phyloP scores from a whole-genome alignment of 2,329 filamentous ascomycete genomes.

The Botrytis pseudocinerea region DNA sequence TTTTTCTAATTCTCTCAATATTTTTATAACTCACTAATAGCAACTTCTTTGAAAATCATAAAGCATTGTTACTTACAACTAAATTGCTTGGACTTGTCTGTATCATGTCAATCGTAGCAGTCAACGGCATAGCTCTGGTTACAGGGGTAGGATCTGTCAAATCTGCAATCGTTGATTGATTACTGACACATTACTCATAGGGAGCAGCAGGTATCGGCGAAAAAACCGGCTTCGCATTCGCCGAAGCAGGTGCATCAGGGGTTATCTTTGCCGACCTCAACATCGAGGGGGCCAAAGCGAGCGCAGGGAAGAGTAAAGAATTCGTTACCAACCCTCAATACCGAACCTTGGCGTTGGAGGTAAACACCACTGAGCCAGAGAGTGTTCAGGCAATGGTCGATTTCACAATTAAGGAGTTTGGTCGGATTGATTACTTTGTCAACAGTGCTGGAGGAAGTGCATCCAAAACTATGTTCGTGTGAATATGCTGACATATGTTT shows the following conservation, averaged over 20 bases:
- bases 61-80: neutral
- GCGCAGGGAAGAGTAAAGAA: slow-evolving; percentile 35
- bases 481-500: neutral
- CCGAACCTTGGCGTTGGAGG: slow-evolving; percentile 30
- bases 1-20: neutral
- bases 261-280: slow-evolving; percentile 38
- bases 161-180: neutral
- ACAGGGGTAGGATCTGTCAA: neutral
- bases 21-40: neutral
- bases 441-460: slow-evolving; percentile 48
- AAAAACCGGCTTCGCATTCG: slow-evolving; percentile 11
- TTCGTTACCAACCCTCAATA: slow-evolving; percentile 36
- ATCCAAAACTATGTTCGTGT: neutral
- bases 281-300: slow-evolving; percentile 26
- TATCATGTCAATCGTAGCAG: neutral
- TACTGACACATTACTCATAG: neutral
- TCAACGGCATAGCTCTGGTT: neutral
- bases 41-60: neutral
- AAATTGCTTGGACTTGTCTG: neutral
- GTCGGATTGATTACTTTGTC: slow-evolving; percentile 53
- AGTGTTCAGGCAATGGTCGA: slow-evolving; percentile 37
- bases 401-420: slow-evolving; percentile 47
- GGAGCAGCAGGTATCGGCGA: neutral
- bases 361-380: slow-evolving; percentile 34
- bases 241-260: slow-evolving; percentile 21